Evolutionary conservation across 768 basidiomycete genomes (phyloP).

Genomic region (Macrolepiota fuliginosa): DNA sequence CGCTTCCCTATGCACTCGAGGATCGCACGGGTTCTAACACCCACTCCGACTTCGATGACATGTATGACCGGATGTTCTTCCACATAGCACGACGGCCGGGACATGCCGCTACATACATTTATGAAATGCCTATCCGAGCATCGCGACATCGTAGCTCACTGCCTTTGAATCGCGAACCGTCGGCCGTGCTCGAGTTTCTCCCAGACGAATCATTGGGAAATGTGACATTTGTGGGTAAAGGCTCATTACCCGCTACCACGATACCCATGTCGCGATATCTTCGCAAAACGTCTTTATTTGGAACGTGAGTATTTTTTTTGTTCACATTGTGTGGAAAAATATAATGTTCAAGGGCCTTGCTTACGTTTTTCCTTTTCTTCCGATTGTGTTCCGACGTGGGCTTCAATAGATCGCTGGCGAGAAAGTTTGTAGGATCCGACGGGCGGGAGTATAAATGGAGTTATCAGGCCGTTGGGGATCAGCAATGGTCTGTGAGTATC

Average conservation of each 20-base stretch:
- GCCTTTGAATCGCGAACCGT: slow-evolving; percentile 50
- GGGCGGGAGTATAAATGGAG: slow-evolving; percentile 73
- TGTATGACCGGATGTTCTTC: slow-evolving; percentile 74
- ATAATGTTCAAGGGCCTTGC: neutral
- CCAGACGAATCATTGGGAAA: slow-evolving; percentile 57
- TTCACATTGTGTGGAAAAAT: slow-evolving; percentile 5
- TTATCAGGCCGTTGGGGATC: slow-evolving; percentile 48
- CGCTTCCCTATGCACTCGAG: slow-evolving; percentile 30
- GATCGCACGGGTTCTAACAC: slow-evolving; percentile 60
- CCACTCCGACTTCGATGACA: slow-evolving; percentile 69
- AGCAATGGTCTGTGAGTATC: slow-evolving; percentile 73
- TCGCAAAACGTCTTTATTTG: slow-evolving; percentile 61
- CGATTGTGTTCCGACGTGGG: slow-evolving; percentile 5
- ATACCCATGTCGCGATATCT: slow-evolving; percentile 66
- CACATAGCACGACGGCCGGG: slow-evolving; percentile 54
- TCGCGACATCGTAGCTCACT: slow-evolving; percentile 55
- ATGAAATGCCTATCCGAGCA: slow-evolving; percentile 64
- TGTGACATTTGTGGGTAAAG: slow-evolving; percentile 47
- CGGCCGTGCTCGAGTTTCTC: slow-evolving; percentile 59
- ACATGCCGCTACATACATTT: slow-evolving; percentile 48
- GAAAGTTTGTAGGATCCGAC: slow-evolving; percentile 69
- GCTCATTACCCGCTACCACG: slow-evolving; percentile 30
- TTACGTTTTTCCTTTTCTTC: neutral
- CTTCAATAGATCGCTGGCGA: slow-evolving; percentile 52
- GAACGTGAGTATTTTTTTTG: slow-evolving; percentile 46